Evolutionary conservation across 2,329 filamentous ascomycete species (phyloP).

Genomic region (Fusarium guadeloupense): DNA sequence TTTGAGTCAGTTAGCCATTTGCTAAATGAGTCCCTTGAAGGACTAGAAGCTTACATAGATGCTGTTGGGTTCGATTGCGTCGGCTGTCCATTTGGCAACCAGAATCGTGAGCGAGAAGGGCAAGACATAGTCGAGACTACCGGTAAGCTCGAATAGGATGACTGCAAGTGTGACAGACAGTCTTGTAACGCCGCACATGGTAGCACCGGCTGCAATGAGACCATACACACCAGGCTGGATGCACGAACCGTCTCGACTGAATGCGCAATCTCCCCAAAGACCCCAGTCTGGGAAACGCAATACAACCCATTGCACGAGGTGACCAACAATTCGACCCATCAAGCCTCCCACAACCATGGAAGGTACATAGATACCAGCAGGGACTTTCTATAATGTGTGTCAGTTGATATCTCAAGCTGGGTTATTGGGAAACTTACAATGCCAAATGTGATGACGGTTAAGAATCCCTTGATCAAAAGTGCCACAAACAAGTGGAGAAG

Average conservation of each 20-base stretch:
- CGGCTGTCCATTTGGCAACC: constrained; percentile 97
- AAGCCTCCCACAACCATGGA: constrained; percentile 98
- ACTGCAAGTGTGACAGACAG: constrained; percentile 93
- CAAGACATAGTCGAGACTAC: constrained; percentile 92
- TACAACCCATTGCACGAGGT: constrained; percentile 83
- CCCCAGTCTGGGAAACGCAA: constrained; percentile 75
- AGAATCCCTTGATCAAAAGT: constrained; percentile 86
- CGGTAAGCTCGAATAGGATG: constrained; percentile 95
- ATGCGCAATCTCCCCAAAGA: constrained; percentile 79
- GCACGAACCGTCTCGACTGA: constrained; percentile 77
- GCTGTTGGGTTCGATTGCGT: constrained; percentile 91
- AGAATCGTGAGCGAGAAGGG: constrained; percentile 93
- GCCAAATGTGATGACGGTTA: constrained; percentile 92
- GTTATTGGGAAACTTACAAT: constrained; percentile 63
- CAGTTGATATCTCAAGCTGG: constrained; percentile 16
- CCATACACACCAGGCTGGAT: constrained; percentile 98
- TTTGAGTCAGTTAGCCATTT: constrained; percentile 19
- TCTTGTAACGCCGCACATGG: constrained; percentile 97
- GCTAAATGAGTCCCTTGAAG: too few relatives aligned
- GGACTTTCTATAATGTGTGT: constrained; percentile 73
- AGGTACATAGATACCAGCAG: constrained; percentile 95
- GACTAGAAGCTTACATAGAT: constrained; percentile 74
- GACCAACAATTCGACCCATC: constrained; percentile 87
- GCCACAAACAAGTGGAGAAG: constrained; percentile 77
- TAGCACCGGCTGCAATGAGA: constrained; percentile 91